phyloP scores from a whole-genome alignment of 164 flowering plant species.

The Malania oleifera region DNA sequence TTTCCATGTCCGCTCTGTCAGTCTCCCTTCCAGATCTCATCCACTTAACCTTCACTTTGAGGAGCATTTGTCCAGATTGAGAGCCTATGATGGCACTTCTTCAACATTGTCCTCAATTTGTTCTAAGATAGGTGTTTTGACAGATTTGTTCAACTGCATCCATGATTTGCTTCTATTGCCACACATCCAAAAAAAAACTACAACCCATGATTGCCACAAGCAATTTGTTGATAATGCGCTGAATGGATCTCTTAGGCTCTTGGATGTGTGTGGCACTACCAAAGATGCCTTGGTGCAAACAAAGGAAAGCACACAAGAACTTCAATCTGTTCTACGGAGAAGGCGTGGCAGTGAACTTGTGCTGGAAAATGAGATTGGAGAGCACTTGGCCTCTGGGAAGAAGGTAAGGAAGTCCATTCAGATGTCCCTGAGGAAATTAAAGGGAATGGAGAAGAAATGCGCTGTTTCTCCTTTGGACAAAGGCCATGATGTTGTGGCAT shows the following conservation, averaged over 20 bases:
- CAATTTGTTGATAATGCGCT: conserved; percentile 23
- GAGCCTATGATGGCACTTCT: conserved; percentile 12
- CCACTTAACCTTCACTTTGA: conserved; percentile 16
- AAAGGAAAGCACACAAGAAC: conserved; percentile 25
- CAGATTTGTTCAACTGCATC: conserved; percentile 24
- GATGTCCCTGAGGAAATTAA: conserved; percentile 15
- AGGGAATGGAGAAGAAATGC: not conserved
- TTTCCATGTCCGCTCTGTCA: conserved; percentile 23
- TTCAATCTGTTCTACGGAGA: conserved; percentile 33
- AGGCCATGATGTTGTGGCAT: conserved; percentile 5
- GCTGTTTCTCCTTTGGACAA: not conserved
- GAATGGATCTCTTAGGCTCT: conserved; percentile 33
- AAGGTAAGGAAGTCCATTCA: conserved; percentile 27
- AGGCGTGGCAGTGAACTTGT: conserved; percentile 18
- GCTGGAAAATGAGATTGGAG: conserved; percentile 8
- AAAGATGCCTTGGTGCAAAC: conserved; percentile 24
- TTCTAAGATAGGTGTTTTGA: conserved; percentile 14
- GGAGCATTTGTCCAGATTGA: conserved; percentile 23
- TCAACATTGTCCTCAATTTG: conserved; percentile 22
- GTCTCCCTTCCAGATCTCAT: conserved; percentile 33
- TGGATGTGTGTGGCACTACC: conserved; percentile 26
- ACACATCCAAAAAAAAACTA: conserved; percentile 16
- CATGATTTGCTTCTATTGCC: conserved; percentile 25
- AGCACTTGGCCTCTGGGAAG: conserved; percentile 28
- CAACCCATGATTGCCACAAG: conserved; percentile 4